phyloP scores from a whole-genome alignment of 352 stramenopile genomes.

The Phytophthora syringae region DNA sequence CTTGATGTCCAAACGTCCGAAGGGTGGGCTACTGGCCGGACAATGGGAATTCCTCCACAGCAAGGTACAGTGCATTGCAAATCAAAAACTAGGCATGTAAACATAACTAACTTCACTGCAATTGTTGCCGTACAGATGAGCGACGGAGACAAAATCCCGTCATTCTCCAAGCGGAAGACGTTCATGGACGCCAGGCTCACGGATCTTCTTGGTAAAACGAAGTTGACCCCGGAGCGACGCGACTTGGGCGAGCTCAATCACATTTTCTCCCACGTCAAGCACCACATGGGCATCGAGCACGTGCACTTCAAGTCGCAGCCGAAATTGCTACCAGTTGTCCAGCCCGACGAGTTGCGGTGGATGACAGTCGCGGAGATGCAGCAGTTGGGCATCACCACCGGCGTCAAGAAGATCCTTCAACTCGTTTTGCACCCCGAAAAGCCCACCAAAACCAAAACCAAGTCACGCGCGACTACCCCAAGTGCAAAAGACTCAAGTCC shows the following conservation, averaged over 20 bases:
- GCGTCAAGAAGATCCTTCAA: constrained; percentile 88
- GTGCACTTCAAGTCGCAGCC: constrained; percentile 60
- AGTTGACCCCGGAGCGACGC: constrained; percentile 39
- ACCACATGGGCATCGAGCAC: constrained; percentile 91
- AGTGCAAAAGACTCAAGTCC: constrained; percentile 56
- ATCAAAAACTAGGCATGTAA: too few species aligned
- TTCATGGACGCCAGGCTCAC: constrained; percentile 55
- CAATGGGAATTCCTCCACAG: constrained; percentile 91
- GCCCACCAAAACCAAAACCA: constrained; percentile 20
- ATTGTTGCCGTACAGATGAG: constrained; percentile 47
- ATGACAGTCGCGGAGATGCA: constrained; percentile 82
- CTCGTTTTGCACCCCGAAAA: constrained; percentile 42
- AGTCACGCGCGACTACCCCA: constrained; percentile 16
- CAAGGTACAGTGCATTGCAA: constrained; percentile 44
- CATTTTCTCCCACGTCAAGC: constrained; percentile 92
- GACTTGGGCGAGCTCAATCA: constrained; percentile 82
- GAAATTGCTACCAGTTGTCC: constrained; percentile 12
- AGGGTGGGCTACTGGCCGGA: constrained; percentile 76
- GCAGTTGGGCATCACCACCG: constrained; percentile 85
- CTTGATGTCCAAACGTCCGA: constrained; percentile 80
- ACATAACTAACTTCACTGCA: constrained; percentile 1
- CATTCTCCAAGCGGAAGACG: constrained; percentile 66
- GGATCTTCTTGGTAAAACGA: constrained; percentile 40
- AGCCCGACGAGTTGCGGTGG: constrained; percentile 55
- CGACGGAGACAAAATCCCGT: constrained; percentile 68